Conservation (phyloP, 352 stramenopile genomes). For the Phytophthora rubi region DNA sequence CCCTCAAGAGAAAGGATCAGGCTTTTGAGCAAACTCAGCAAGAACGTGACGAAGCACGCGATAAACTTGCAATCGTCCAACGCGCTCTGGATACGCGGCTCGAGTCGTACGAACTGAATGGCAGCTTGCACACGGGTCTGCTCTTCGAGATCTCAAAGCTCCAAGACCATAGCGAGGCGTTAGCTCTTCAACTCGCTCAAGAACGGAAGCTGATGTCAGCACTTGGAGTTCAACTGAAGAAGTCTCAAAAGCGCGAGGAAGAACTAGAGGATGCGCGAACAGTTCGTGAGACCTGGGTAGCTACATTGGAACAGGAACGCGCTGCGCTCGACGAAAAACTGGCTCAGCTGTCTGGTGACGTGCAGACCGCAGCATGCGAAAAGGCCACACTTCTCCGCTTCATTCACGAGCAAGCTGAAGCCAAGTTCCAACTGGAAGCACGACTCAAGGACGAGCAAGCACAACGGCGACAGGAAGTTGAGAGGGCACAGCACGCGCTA, state of each 20-base stretch:
- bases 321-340: conserved; percentile 54
- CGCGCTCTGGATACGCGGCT: conserved; percentile 75
- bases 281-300: conserved; percentile 57
- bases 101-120: conserved; percentile 69
- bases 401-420: conserved; percentile 76
- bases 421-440: conserved; percentile 69
- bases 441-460: conserved; percentile 58
- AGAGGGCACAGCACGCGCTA: conserved; percentile 43
- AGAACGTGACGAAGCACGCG: conserved; percentile 48
- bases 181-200: conserved; percentile 68
- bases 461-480: conserved; percentile 39
- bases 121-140: conserved; percentile 74
- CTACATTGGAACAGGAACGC: conserved; percentile 64
- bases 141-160: conserved; percentile 79
- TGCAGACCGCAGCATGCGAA: conserved; percentile 68
- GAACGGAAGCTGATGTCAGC: conserved; percentile 53
- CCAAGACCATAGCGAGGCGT: conserved; percentile 65
- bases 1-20: conserved; percentile 34
- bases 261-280: conserved; percentile 62
- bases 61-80: conserved; percentile 74
- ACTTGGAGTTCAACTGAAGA: conserved; percentile 42
- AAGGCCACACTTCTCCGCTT: conserved; percentile 78
- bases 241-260: conserved; percentile 36
- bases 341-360: conserved; percentile 43
- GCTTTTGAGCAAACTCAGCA: conserved; percentile 27